Conservation (phyloP, 2,329 filamentous ascomycete species). For the Ophiostoma sp. region DNA sequence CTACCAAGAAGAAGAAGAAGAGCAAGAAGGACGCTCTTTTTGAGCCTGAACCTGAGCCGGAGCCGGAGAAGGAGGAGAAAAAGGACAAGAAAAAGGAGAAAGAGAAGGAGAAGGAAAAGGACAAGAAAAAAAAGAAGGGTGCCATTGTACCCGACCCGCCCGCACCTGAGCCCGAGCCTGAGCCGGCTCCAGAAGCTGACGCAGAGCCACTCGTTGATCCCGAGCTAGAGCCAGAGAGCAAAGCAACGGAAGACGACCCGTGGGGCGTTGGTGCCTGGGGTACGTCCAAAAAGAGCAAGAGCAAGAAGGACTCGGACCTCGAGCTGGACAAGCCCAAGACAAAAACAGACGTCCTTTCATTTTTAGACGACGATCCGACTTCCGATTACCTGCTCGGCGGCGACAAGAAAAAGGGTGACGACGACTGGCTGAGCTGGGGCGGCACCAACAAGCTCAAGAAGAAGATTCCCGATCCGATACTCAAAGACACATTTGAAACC, state of each 20-base stretch:
- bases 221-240: constrained; percentile 28
- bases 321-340: constrained; percentile 17
- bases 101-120: background rate
- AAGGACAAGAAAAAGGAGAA: background rate
- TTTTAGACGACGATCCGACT: background rate
- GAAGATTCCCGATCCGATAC: constrained; percentile 28
- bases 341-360: background rate
- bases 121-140: constrained; percentile 34
- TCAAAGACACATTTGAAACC: constrained; percentile 30
- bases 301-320: constrained; percentile 27
- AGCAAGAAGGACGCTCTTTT: constrained; percentile 26
- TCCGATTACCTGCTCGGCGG: constrained; percentile 20
- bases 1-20: constrained; percentile 25
- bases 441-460: constrained; percentile 28
- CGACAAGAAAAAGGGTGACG: constrained; percentile 29
- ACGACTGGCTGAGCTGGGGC: constrained; percentile 25
- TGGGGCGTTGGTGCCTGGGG: constrained; percentile 16
- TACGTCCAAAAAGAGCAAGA: constrained; percentile 20
- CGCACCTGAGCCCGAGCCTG: constrained; percentile 20
- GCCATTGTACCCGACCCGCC: constrained; percentile 14
- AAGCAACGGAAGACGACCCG: constrained; percentile 24
- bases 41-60: constrained; percentile 9
- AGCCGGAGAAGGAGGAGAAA: constrained; percentile 16
- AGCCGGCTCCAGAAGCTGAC: constrained; percentile 22
- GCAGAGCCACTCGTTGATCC: constrained; percentile 16